Conservation (phyloP, 352 stramenopile genomes). For the Peronospora farinosa region DNA sequence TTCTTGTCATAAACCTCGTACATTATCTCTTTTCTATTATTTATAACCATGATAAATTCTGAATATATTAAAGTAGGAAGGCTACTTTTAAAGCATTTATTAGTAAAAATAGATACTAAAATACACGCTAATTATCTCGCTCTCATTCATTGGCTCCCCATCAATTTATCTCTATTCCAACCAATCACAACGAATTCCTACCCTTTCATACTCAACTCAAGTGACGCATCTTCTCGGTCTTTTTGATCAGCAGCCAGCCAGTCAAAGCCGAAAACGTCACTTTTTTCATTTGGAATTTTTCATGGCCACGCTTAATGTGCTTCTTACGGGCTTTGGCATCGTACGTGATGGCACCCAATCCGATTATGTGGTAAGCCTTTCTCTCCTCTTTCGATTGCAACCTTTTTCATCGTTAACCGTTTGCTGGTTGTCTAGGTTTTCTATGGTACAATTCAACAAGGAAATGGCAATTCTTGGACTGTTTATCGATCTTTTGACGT, state of each 20-base stretch:
- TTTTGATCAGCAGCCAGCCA: conserved; percentile 22
- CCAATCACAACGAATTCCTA: conserved; percentile 15
- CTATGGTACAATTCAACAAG: conserved; percentile 68
- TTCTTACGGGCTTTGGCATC: conserved; percentile 70
- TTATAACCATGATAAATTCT: too few species aligned
- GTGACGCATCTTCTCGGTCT: conserved; percentile 8
- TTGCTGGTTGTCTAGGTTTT: conserved; percentile 45
- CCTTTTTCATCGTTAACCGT: conserved; percentile 1
- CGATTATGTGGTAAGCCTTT: conserved; percentile 41
- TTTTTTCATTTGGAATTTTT: conserved; percentile 7
- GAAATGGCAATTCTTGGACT: conserved; percentile 55
- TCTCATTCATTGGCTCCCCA: conserved; percentile 14
- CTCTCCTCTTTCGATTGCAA: conserved; percentile 1
- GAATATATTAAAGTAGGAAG: too few species aligned
- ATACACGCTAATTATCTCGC: conserved; percentile 8
- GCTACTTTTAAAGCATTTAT: too few species aligned
- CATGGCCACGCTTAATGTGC: conserved; percentile 67
- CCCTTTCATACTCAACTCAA: conserved; percentile 9
- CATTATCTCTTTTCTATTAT: too few species aligned
- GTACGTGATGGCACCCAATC: conserved; percentile 43
- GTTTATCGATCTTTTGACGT: conserved; percentile 71
- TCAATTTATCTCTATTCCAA: conserved; percentile 12
- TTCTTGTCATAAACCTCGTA: too few species aligned
- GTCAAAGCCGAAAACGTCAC: conserved; percentile 5
- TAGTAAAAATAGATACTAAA: background rate